Conservation (phyloP, 305 asterid species). For the Lippia alba region DNA sequence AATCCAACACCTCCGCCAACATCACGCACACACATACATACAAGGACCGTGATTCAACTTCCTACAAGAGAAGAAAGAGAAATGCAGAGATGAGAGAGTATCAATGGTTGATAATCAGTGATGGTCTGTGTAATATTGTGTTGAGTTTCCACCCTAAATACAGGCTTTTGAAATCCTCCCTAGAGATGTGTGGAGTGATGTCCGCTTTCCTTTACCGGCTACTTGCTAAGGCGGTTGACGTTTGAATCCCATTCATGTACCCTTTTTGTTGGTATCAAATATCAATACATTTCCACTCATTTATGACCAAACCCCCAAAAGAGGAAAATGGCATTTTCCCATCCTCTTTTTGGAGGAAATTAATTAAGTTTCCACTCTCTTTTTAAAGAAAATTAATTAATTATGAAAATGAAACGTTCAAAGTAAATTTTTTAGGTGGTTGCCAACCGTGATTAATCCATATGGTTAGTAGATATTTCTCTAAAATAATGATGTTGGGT, state of each 20-base stretch:
- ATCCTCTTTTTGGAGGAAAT: too few species aligned
- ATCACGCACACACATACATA: background rate
- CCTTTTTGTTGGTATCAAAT: background rate
- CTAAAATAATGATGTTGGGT: too few species aligned
- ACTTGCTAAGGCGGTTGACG: constrained; percentile 35
- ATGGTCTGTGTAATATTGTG: background rate
- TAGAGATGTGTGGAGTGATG: constrained; percentile 45
- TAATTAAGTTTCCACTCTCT: too few species aligned
- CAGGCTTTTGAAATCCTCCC: constrained; percentile 29
- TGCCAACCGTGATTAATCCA: too few species aligned
- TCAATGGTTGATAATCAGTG: too few species aligned
- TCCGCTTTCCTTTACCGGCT: constrained; percentile 41
- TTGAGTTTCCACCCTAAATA: constrained; percentile 7
- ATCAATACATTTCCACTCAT: too few species aligned
- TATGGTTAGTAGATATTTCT: too few species aligned
- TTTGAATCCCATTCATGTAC: background rate
- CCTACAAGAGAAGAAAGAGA: background rate
- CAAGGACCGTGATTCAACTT: background rate
- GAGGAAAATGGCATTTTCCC: too few species aligned
- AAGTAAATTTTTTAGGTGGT: too few species aligned
- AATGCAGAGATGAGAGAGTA: background rate
- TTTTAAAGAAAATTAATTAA: too few species aligned
- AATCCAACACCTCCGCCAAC: background rate
- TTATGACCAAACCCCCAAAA: too few species aligned
- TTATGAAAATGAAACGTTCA: too few species aligned